Evolutionary conservation across 1,139 yeast genomes (phyloP), one percentile per base, ranked within the genome.

Genomic region (Protomyces macrosporus): DNA sequence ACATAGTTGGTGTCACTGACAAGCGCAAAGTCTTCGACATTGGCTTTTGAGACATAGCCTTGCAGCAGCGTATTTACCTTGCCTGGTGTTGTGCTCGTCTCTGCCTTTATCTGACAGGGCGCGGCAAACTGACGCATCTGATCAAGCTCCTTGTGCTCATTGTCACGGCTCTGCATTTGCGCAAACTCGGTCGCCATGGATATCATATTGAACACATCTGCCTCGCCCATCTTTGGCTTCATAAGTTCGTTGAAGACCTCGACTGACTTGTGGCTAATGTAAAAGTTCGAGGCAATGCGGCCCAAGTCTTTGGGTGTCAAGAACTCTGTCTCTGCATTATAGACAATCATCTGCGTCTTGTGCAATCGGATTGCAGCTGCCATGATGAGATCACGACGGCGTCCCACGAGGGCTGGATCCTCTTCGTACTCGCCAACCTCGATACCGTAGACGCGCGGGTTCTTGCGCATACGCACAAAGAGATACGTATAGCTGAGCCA

Each of bases 401-500:
- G 81, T 48, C 84, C 86, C 55, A 86, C 85, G 54, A 95, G 77
- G 67, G 85, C 79, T 0, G 97, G 96, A 74, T 95, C 99, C 35
- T 86, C 87, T 45, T 83, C 82, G 3, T 95, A 74, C 69, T 90
- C 96, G 68, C 83, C 83, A 95, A 96, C 90, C 60, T 85, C 90
- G 61, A 95, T 83, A n/a, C 96, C 98, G 72, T 95, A 95, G 0
- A 89, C 86, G 72, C 90, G 86, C 1, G 98, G 98, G 69, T 90
- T 93, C 72, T 90, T 89, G 66, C 88, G 83, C 98, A 93, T 95
- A 67, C 99, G 80, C 1, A 93, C 97, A 77, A 84, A 87, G 82
- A 95, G 80, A 71, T 93, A 95, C 0, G 98, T 95, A 71, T 95
- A 95, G 1, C 98, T 98, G 14, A 95, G 79, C 98, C 98, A 95